Evolutionary conservation across 495 filamentous ascomycete genomes (phyloP), one percentile per base, ranked within the genome.

Genomic region (Durotheca rogersii): DNA sequence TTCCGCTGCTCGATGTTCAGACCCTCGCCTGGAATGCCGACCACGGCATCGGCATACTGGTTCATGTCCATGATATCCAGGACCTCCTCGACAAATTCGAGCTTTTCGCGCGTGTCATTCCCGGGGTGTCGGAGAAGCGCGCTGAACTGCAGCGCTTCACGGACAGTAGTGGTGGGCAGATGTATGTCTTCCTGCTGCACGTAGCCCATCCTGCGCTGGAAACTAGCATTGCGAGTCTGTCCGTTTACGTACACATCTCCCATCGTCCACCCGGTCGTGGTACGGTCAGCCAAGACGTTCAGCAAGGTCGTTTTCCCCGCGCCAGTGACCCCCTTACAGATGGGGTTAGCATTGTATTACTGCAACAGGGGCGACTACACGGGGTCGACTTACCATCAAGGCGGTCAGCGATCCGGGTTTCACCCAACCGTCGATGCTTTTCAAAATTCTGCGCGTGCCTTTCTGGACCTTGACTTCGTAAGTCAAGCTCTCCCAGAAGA

Each of bases 31-130:
- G 84, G 80, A 19, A 84, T 76, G 52, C 87, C 86, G 23, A 90
- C 82, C 27, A 89, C 70, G 7, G 87, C 85, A 47, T 89, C 83
- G 2, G 84, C 82, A 46, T 83, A 85, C 29, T 81, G 74, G 47
- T 81, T 71, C 86, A 90, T 88, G 14, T 83, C 80, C 10, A 90
- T 70, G 47, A 88, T 73, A 47, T 82, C 80, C 51, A 91, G 87
- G 40, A 90, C 81, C 53, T 86, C 79, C 36, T 89, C 81, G 4
- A 87, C 87, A 56, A 87, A 88, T 0, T 70, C 81, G 6, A 81
- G 58, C 64, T 89, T 91, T 47, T 89, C 84, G 42, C 74, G 55
- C 12, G 69, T 69, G 9, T 80, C 58, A 6, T 73, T 69, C 10
- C 71, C 77, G 2, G 87, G 84, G 57, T 90, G 88, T 27, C 87